These are phyloP conservation scores for Phoma sp. DNA, from an alignment of 2,329 filamentous ascomycete species.

Conservation along the genomic window DNA sequence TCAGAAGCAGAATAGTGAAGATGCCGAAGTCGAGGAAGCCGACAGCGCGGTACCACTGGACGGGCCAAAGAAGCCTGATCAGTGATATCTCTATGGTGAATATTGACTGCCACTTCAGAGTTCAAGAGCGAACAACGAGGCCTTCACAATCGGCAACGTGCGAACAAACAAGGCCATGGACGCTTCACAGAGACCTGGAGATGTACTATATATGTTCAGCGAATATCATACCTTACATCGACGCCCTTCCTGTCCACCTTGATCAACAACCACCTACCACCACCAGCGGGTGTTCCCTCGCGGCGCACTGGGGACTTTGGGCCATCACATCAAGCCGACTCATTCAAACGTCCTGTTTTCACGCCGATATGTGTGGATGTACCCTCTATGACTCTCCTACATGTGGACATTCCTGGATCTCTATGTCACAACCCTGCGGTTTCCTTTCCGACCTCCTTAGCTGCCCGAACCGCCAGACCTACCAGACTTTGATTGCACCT, in stretches of 20 bases:
- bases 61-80: constrained; percentile 37
- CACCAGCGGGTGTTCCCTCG: not conserved
- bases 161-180: constrained; percentile 12
- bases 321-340: too few relatives aligned
- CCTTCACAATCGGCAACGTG: constrained; percentile 17
- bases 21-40: constrained; percentile 49
- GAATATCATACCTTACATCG: constrained; percentile 11
- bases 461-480: constrained; percentile 49
- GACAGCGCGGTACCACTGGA: constrained; percentile 40
- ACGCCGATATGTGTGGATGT: constrained; percentile 56
- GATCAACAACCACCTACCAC: not conserved
- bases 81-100: constrained; percentile 28
- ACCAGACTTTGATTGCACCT: constrained; percentile 37
- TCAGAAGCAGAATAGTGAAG: constrained; percentile 58
- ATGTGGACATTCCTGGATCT: constrained; percentile 60
- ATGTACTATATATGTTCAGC: constrained; percentile 31
- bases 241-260: not conserved
- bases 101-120: constrained; percentile 7
- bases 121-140: constrained; percentile 19
- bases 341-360: too few relatives aligned
- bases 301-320: not conserved
- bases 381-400: constrained; percentile 54
- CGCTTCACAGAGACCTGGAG: constrained; percentile 17
- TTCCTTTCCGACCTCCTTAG: constrained; percentile 50
- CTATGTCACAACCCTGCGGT: constrained; percentile 55